Conservation (phyloP, 306 rosid genomes). For the Begonia loranthoides region DNA sequence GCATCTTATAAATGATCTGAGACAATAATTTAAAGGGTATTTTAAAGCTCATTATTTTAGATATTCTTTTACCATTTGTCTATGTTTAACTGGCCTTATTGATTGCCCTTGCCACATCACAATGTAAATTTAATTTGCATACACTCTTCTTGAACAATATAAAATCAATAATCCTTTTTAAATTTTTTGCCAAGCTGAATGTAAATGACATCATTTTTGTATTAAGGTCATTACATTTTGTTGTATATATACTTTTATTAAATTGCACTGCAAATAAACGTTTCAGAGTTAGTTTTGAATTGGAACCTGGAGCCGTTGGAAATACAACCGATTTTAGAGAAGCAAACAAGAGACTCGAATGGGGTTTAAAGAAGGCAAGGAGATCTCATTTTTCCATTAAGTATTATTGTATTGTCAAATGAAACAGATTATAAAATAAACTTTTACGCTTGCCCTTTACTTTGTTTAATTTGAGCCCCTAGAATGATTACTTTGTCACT, state of each 20-base stretch:
- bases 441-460: slow-evolving; percentile 5
- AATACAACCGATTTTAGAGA: slow-evolving; percentile 65
- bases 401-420: too few species aligned
- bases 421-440: too few species aligned
- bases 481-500: slow-evolving; percentile 8
- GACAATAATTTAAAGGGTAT: neutral
- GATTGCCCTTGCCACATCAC: too few species aligned
- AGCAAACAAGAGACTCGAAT: slow-evolving; percentile 60
- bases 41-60: too few species aligned
- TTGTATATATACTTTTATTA: neutral
- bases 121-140: too few species aligned
- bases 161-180: too few species aligned
- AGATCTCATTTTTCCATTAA: neutral
- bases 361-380: slow-evolving; percentile 67
- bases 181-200: too few species aligned
- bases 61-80: too few species aligned
- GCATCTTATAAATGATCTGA: neutral
- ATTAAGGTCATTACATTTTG: neutral
- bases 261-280: slow-evolving; percentile 1
- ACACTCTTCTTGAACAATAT: too few species aligned
- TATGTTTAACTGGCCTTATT: too few species aligned
- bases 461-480: slow-evolving; percentile 5
- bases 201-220: too few species aligned
- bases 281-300: slow-evolving; percentile 56
- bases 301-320: slow-evolving; percentile 73